Conservation (phyloP, 495 filamentous ascomycete species). For the Glutinoglossum americanum region DNA sequence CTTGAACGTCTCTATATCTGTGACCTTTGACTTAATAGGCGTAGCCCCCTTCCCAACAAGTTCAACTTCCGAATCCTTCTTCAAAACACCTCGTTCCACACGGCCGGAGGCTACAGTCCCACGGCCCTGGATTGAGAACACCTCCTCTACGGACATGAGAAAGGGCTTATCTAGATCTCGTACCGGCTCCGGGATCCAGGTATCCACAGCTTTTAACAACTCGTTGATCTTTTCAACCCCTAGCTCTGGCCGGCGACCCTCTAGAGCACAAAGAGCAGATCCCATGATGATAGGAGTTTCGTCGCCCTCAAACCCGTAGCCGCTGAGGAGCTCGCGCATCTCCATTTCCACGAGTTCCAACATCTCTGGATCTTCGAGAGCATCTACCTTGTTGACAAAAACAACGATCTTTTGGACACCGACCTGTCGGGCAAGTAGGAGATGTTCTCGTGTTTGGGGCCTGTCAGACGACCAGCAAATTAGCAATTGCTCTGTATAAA, state of each 20-base stretch:
- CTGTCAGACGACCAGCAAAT: constrained; percentile 16
- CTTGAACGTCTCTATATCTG: constrained; percentile 98
- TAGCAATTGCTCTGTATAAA: background rate
- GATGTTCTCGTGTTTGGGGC: constrained; percentile 96
- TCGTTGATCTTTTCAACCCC: constrained; percentile 69
- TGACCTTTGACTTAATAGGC: constrained; percentile 93
- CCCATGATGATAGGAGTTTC: constrained; percentile 91
- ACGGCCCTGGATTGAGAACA: constrained; percentile 94
- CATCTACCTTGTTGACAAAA: constrained; percentile 98
- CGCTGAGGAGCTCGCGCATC: constrained; percentile 85
- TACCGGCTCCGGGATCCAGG: constrained; percentile 85
- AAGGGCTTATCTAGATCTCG: constrained; percentile 92
- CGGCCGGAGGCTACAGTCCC: constrained; percentile 91
- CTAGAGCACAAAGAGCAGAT: constrained; percentile 89
- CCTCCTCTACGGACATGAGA: constrained; percentile 95
- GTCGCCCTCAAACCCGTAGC: constrained; percentile 94
- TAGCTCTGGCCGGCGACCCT: constrained; percentile 69
- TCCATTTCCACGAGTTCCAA: constrained; percentile 99
- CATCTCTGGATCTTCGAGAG: constrained; percentile 93
- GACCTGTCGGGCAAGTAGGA: constrained; percentile 91
- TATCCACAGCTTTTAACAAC: constrained; percentile 74
- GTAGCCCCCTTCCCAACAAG: constrained; percentile 58
- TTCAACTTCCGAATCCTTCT: constrained; percentile 84
- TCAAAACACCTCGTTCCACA: constrained; percentile 86
- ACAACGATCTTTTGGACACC: constrained; percentile 95